Conservation (phyloP, 139 green algal genomes). For the Choricystis sp. region DNA sequence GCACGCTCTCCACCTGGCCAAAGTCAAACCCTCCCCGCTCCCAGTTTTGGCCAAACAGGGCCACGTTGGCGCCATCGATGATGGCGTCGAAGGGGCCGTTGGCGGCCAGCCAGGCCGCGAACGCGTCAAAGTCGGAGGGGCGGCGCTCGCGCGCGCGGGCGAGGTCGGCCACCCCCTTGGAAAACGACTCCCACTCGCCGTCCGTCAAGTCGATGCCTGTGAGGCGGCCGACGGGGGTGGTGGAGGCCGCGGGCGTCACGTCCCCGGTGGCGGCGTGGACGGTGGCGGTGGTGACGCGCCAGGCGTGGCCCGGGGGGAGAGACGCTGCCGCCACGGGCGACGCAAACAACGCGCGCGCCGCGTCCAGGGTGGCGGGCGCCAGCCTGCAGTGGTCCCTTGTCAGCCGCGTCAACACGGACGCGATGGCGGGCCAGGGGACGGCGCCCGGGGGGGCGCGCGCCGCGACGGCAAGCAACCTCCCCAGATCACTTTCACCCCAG, state of each 20-base stretch:
- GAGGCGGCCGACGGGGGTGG: constrained; percentile 14
- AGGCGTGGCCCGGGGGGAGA: neutral
- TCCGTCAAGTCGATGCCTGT: constrained; percentile 35
- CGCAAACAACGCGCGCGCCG: constrained; percentile 9
- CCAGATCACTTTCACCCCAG: constrained; percentile 4
- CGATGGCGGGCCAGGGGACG: constrained; percentile 12
- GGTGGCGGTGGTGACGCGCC: constrained; percentile 2
- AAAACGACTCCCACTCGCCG: constrained; percentile 41
- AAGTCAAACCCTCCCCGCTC: constrained; percentile 52
- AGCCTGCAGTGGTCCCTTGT: constrained; percentile 41
- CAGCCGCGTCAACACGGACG: constrained; percentile 20
- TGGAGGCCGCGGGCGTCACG: constrained; percentile 1
- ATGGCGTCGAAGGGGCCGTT: constrained; percentile 53
- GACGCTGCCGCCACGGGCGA: constrained; percentile 5
- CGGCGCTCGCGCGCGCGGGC: constrained; percentile 23
- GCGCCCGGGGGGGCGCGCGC: constrained; percentile 2
- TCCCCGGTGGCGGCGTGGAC: neutral
- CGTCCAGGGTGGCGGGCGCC: constrained; percentile 18
- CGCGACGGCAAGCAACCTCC: constrained; percentile 36
- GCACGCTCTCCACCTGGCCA: constrained; percentile 35
- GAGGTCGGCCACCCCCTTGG: constrained; percentile 28
- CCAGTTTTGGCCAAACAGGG: constrained; percentile 65
- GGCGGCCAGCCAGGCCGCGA: constrained; percentile 32
- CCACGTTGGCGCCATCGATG: constrained; percentile 76
- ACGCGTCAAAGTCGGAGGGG: constrained; percentile 36